phyloP scores from a whole-genome alignment of 371 early-diverging fungal species.

The Catenaria anguillulae region DNA sequence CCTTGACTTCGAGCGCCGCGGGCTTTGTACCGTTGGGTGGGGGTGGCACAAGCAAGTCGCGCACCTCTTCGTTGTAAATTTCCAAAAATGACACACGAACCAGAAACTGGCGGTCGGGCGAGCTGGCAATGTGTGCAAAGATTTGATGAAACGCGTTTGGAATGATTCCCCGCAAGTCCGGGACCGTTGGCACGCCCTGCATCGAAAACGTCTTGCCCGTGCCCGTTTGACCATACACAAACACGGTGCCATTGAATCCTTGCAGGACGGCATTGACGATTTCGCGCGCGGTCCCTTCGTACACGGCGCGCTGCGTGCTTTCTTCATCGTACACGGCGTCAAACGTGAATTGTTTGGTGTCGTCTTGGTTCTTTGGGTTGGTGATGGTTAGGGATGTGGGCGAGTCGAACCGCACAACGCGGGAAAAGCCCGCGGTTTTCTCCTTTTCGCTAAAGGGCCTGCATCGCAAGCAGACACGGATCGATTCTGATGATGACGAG shows the following conservation, averaged over 20 bases:
- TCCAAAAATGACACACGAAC: conserved; percentile 83
- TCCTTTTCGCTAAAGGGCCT: conserved; percentile 38
- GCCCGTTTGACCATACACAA: conserved; percentile 39
- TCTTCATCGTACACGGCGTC: conserved; percentile 35
- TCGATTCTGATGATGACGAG: conserved; percentile 6
- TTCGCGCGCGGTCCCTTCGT: conserved; percentile 28
- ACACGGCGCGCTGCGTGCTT: conserved; percentile 26
- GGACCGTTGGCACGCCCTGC: conserved; percentile 31
- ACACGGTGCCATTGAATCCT: conserved; percentile 45
- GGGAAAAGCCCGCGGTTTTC: conserved; percentile 21
- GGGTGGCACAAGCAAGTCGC: conserved; percentile 64
- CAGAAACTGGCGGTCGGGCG: conserved; percentile 26
- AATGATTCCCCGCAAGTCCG: conserved; percentile 64
- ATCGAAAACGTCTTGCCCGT: conserved; percentile 42
- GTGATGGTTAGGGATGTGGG: conserved; percentile 18
- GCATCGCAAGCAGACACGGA: conserved; percentile 33
- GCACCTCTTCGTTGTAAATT: conserved; percentile 96
- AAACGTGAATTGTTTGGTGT: conserved; percentile 33
- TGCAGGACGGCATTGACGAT: conserved; percentile 35
- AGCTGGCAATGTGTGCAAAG: conserved; percentile 39
- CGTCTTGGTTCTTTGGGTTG: conserved; percentile 22
- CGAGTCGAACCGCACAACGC: conserved; percentile 18
- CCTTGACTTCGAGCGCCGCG: conserved; percentile 29
- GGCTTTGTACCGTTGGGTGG: conserved; percentile 13
- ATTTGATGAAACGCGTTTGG: conserved; percentile 70